Percentiles rank a stretch among this genome's conserved stretches.
These are phyloP conservation scores for Botrytis hyacinthi DNA, from an alignment of 2,329 filamentous ascomycete genomes.

Conservation along the genomic window DNA sequence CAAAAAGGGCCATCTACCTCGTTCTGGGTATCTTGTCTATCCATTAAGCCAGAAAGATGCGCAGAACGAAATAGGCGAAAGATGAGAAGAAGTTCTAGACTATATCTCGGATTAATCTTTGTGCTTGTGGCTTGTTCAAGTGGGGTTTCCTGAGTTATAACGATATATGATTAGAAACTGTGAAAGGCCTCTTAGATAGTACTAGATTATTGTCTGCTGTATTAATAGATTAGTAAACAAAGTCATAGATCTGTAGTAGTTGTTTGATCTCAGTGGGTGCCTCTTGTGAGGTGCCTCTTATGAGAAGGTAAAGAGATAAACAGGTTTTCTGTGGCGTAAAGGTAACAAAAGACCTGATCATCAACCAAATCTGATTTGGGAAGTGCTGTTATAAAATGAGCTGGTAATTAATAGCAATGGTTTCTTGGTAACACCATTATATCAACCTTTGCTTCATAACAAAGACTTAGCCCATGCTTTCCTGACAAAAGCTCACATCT, in stretches of 20 bases:
- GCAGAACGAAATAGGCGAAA: background rate
- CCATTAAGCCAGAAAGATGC: background rate
- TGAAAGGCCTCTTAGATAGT: too few species aligned
- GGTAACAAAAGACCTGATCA: background rate
- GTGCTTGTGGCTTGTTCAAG: background rate
- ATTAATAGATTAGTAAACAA: background rate
- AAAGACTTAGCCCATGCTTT: background rate
- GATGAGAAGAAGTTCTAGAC: background rate
- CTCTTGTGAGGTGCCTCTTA: too few species aligned
- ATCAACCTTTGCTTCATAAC: background rate
- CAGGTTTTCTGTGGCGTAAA: background rate
- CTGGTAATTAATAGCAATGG: background rate
- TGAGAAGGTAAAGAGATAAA: background rate
- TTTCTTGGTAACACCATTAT: background rate
- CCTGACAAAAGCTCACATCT: background rate
- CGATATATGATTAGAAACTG: too few species aligned
- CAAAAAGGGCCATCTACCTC: background rate
- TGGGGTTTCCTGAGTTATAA: background rate
- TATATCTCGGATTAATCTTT: background rate
- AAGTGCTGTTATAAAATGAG: background rate
- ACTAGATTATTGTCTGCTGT: background rate
- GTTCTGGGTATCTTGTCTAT: background rate
- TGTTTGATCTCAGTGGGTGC: too few species aligned
- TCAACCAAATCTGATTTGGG: background rate
- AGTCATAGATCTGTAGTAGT: too few species aligned